Evolutionary conservation across 169 alveolate species (phyloP), one percentile per base, ranked within the genome.

Genomic region (Eimeria maxima): DNA sequence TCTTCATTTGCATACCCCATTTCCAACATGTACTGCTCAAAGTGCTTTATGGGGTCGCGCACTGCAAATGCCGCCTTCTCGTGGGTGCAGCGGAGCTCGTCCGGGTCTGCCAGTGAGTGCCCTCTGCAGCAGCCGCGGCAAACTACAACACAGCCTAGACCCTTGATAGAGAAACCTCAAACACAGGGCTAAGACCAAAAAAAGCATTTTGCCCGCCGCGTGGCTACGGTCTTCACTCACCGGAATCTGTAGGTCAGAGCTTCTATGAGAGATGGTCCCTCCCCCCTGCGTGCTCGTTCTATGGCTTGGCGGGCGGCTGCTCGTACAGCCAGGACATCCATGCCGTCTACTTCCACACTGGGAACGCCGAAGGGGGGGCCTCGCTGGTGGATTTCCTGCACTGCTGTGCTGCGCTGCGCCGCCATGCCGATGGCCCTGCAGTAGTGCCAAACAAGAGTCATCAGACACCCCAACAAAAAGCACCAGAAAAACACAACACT

Each of bases 41-140:
- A 96, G 7, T 76, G 74, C 50, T 83, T 50, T 44, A 97, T 63
- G n/a, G 98, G 98, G 78, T 97, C 98, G 13, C 97, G 96, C 74
- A 94, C 97, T 27, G 83, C 96, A 97, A 97, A 97, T 4, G 98
- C 96, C 11, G 93, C 95, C 94, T 95, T 96, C 89, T 97, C 97
- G 81, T 95, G 97, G 53, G 95, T 67, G 44, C 93, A 88, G 50
- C 98, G 76, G 27, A 97, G 95, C 50, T 96, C 97, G 71, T 97
- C 98, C 7, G 98, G 98, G 55, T 97, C 98, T 0, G 98, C 98
- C 42, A 97, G 83, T 11, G 98, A 97, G 94, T 97, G 98, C 18
- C 98, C 98, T 73, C 96, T 97, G 78, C 50, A 63, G 16, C 47
- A 76, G 11, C 86, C 50, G 33, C 44, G 27, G 65, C 6, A 4